These are phyloP conservation scores for Fusarium neocosmosporiellum DNA, from an alignment of 2,329 filamentous ascomycete species.

Conservation along the genomic window DNA sequence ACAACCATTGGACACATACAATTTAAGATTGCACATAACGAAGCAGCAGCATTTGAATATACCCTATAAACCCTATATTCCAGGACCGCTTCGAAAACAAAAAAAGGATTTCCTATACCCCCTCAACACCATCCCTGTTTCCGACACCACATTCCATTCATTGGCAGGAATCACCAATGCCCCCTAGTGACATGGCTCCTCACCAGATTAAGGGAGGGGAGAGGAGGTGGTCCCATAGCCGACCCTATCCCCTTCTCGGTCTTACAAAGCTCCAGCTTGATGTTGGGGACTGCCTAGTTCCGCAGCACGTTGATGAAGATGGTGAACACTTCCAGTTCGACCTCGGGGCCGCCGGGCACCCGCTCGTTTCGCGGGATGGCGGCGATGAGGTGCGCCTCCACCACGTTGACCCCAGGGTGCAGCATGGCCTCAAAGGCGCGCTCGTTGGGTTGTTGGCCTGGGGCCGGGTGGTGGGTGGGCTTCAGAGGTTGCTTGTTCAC, in stretches of 20 bases:
- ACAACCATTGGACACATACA: neutral
- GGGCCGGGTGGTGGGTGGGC: conserved; percentile 58
- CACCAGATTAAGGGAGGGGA: neutral
- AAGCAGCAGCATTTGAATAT: conserved; percentile 12
- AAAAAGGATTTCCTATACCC: conserved; percentile 5
- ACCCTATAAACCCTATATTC: conserved; percentile 14
- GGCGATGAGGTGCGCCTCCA: conserved; percentile 83
- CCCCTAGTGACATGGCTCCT: neutral
- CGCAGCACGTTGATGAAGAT: conserved; percentile 78
- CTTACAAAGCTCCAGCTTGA: conserved; percentile 15
- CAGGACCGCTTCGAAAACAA: conserved; percentile 3
- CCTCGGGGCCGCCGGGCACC: conserved; percentile 67
- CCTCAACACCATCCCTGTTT: conserved; percentile 22
- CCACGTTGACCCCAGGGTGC: conserved; percentile 77
- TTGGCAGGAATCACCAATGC: conserved; percentile 10
- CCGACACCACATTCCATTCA: conserved; percentile 13
- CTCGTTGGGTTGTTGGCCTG: conserved; percentile 67
- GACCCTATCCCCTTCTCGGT: neutral
- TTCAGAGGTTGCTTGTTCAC: conserved; percentile 74
- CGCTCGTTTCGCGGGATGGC: conserved; percentile 71
- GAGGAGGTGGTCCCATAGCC: neutral
- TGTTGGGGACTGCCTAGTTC: conserved; percentile 45
- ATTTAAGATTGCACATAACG: neutral
- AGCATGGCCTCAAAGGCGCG: conserved; percentile 82
- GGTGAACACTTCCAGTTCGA: conserved; percentile 83